Evolutionary conservation across 306 rosid genomes (phyloP), one percentile per base, ranked within the genome.

Genomic region (Neltuma alba): DNA sequence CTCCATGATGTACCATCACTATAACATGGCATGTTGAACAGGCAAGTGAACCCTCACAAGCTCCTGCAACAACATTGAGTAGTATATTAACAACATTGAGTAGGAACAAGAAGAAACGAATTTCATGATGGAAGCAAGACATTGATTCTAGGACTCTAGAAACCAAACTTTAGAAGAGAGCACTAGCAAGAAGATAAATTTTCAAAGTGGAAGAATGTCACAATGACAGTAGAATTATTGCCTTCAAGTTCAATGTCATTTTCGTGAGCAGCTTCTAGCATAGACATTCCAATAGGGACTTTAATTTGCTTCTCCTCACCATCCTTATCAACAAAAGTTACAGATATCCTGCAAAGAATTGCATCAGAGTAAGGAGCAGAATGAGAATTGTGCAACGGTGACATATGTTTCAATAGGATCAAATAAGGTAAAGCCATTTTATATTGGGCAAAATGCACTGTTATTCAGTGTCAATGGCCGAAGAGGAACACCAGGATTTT

Each of bases 191-290:
- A 80, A 69, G 52, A 37, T 30, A 69, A 79, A 67, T 55, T 37
- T 70, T 66, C 7, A 67, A 41, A 42, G 40, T n/a, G 9, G 75
- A 44, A 63, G 50, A 54, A 38, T 36, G 18, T 25, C 65, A 78
- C 1, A 50, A 61, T 65, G 63, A 75, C 37, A 69, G 30, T 64
- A 86, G 81, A 86, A 50, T 63, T 69, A 90, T 76, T 83, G 78
- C 99, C 99, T 95, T 95, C 98, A 72, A 95, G 97, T 69, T 95
- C 99, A 78, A 92, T 91, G 82, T 95, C 97, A 47, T 92, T 95
- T 88, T 86, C 82, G 81, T 92, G 99, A 85, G 99, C 99, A 80
- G 99, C 99, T 87, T 95, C 98, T 77, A 95, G 76, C 92, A 95
- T 91, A 48, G 98, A 88, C 99, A 89, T 95, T 72, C 99, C 99